A percentile compares a stretch with the other conserved stretches of the same genome.
Conservation (phyloP, 1,284 basidiomycete genomes). For the Marasmius sp. region DNA sequence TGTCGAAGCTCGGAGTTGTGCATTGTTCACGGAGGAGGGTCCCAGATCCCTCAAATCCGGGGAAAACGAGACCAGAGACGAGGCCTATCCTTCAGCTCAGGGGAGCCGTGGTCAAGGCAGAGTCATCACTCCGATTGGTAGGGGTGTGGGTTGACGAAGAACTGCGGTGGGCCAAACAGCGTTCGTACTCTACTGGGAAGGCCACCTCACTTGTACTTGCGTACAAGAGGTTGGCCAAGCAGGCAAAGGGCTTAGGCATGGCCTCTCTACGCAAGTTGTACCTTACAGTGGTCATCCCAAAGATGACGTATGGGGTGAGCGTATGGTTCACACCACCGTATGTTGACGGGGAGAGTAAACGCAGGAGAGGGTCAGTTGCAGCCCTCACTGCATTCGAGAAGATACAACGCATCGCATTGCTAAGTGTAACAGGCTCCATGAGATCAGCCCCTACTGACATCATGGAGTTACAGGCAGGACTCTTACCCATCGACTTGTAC, state of each 20-base stretch:
- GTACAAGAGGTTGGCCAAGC: slow-evolving; percentile 20
- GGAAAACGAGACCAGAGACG: neutral
- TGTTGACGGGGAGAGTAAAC: neutral
- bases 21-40: slow-evolving; percentile 15
- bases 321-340: slow-evolving; percentile 30
- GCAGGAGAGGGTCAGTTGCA: slow-evolving; percentile 3
- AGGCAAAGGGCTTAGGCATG: slow-evolving; percentile 14
- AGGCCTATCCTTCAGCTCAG: slow-evolving; percentile 3
- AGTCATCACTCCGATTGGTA: slow-evolving; percentile 27
- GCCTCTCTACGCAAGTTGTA: slow-evolving; percentile 21
- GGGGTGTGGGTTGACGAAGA: slow-evolving; percentile 34
- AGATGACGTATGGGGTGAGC: no score
- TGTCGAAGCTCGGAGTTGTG: slow-evolving; percentile 22
- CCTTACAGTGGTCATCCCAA: slow-evolving; percentile 28
- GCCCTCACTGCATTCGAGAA: slow-evolving; percentile 1
- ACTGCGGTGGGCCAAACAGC: slow-evolving; percentile 33
- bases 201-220: slow-evolving; percentile 21
- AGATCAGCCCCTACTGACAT: slow-evolving; percentile 17
- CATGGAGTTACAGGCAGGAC: slow-evolving; percentile 14
- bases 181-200: slow-evolving; percentile 25
- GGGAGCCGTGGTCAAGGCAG: slow-evolving; percentile 8
- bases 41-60: neutral
- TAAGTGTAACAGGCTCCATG: slow-evolving; percentile 22
- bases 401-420: slow-evolving; percentile 20
- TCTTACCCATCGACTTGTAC: slow-evolving; percentile 20